Evolutionary conservation across 495 filamentous ascomycete species (phyloP), one percentile per base, ranked within the genome.

Genomic region (Penicillium canariense): DNA sequence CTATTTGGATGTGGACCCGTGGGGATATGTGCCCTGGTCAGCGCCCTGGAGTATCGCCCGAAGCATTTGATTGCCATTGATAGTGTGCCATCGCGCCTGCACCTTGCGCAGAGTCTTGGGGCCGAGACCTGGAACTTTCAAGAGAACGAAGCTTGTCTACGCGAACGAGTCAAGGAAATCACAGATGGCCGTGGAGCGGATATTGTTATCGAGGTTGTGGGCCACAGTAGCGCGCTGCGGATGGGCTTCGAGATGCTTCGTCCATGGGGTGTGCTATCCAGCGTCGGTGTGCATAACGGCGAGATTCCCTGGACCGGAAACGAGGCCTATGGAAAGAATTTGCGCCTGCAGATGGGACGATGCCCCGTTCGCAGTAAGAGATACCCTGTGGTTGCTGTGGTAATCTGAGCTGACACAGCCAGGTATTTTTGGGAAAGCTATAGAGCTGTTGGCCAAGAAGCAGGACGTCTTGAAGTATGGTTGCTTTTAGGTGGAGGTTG

Each of bases 221-320:
- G 92, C 0, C 70, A 87, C 48, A 88, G 83, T 28, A 79, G 83
- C 42, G 92, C 92, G 3, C 68, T 96, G 54, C 81, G 78, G 58
- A 88, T 89, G 61, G 88, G 84, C 1, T 96, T 89, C 65, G 90
- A 96, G 34, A 68, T 96, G 32, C 49, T 97, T n/a, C 78, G 92
- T 43, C 91, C 92, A 9, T 97, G 89, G 81, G 90, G 91, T 0
- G 73, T 81, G 2, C 88, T 97, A 38, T 85, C 81, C 22, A 89
- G 86, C 61, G 89, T 96, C 43, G 92, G 92, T 0, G 90, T 97
- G 14, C 91, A 96, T 61, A 95, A 92, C 62, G 86, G 77, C 9
- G 87, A 89, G 78, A 91, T 96, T 51, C 91, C 91, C 1, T 94
- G 92, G 83, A 85, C 76, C n/a, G 91, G 89, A 0, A 84, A 80